Percentiles rank a stretch among this genome's conserved stretches.
phyloP scores from a whole-genome alignment of 2,329 filamentous ascomycete species.

The Didymellaceae sp. region DNA sequence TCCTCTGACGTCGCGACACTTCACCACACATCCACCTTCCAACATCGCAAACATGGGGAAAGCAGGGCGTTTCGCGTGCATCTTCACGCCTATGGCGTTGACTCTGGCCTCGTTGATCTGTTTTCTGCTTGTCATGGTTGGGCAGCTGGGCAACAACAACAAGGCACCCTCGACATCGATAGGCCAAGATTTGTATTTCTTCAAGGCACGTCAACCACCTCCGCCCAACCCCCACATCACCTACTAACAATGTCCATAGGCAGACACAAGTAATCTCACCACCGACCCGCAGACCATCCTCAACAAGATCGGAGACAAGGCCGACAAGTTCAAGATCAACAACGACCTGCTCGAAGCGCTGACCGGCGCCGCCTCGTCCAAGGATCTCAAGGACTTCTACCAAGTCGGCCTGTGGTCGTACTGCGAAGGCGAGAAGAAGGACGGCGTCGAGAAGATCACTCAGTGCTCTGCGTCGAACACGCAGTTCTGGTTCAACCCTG shows the following conservation, averaged over 20 bases:
- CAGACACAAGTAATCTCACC: constrained; percentile 60
- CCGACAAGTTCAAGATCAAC: constrained; percentile 41
- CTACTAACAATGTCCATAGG: constrained; percentile 25
- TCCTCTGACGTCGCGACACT: constrained; percentile 14
- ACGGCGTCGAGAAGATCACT: constrained; percentile 55
- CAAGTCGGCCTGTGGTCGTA: constrained; percentile 86
- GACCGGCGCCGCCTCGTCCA: constrained; percentile 43
- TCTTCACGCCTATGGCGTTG: constrained; percentile 83
- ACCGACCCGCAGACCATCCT: constrained; percentile 53
- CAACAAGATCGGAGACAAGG: constrained; percentile 31
- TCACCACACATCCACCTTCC: constrained; percentile 1
- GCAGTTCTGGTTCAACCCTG: constrained; percentile 76
- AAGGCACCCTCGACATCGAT: constrained; percentile 47
- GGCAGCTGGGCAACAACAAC: constrained; percentile 58
- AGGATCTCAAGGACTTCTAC: constrained; percentile 75
- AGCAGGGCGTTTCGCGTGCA: constrained; percentile 81
- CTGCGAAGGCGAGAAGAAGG: constrained; percentile 70
- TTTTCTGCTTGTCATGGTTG: constrained; percentile 63
- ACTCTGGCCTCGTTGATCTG: constrained; percentile 79
- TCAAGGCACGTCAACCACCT: constrained; percentile 64
- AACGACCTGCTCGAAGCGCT: constrained; percentile 51
- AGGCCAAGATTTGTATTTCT: constrained; percentile 63
- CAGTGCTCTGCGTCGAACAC: constrained; percentile 74
- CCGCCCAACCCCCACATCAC: neutral
- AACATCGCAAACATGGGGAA: constrained; percentile 64